Conservation (phyloP, 1,284 basidiomycete genomes). For the Bjerkandera adusta region DNA sequence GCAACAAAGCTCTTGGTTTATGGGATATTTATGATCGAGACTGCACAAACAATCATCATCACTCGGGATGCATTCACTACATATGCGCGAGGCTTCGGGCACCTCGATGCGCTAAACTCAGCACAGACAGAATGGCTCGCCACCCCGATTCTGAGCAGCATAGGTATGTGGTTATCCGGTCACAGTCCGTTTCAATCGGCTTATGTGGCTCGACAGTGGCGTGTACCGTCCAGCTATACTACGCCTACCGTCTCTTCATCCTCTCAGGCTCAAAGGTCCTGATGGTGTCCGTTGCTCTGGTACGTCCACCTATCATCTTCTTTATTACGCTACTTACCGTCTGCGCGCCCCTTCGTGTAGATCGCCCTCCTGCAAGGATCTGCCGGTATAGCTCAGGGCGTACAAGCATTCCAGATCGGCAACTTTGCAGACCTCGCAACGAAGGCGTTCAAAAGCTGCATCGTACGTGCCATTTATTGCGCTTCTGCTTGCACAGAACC, state of each 20-base stretch:
- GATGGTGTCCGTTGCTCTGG: background rate
- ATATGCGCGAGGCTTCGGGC: slow-evolving; percentile 27
- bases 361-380: slow-evolving; percentile 2
- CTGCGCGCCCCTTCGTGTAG: background rate
- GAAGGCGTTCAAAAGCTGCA: background rate
- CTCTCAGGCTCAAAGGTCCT: background rate
- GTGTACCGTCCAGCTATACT: slow-evolving; percentile 6
- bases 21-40: slow-evolving; percentile 17
- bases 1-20: slow-evolving; percentile 13
- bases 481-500: no score
- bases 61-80: slow-evolving; percentile 25
- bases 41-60: slow-evolving; percentile 24
- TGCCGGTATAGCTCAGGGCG: background rate
- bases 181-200: no score
- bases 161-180: no score
- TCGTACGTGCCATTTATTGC: no score
- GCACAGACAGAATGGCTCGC: slow-evolving; percentile 26
- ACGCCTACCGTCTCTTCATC: background rate
- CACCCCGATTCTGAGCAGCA: slow-evolving; percentile 23
- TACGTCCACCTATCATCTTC: background rate
- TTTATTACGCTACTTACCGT: background rate
- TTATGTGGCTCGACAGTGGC: slow-evolving; percentile 22
- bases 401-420: slow-evolving; percentile 1
- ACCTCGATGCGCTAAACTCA: slow-evolving; percentile 20
- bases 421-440: background rate